Percentiles rank a stretch among this genome's conserved stretches.
These are phyloP conservation scores for Kickxella alabastrina DNA, from an alignment of 192 early-diverging fungal genomes.

Conservation along the genomic window DNA sequence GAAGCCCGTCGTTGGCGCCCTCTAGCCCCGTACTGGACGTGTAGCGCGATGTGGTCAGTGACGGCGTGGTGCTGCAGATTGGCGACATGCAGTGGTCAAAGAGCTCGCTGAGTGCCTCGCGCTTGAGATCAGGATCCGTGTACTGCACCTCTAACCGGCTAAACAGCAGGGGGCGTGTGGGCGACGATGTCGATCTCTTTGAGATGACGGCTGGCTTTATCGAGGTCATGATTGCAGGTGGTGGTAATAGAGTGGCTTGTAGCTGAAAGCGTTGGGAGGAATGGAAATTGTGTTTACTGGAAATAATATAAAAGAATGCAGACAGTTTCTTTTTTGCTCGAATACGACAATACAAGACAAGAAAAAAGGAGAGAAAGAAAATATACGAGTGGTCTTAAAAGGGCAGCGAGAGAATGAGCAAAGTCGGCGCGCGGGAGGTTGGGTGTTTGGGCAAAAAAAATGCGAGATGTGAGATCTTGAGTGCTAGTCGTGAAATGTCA, in stretches of 20 bases:
- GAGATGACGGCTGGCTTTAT: slow-evolving; percentile 1
- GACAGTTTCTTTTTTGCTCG: no score
- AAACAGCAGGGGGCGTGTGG: slow-evolving; percentile 3
- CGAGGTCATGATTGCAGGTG: neutral
- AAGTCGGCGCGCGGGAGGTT: no score
- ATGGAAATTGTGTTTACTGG: no score
- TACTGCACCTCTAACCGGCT: slow-evolving; percentile 37
- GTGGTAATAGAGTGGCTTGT: no score
- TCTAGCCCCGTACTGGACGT: neutral
- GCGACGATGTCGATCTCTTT: slow-evolving; percentile 12
- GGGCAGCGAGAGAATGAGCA: neutral
- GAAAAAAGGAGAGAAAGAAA: slow-evolving; percentile 2
- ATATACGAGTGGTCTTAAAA: neutral
- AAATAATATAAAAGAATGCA: no score
- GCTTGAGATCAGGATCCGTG: slow-evolving; percentile 43
- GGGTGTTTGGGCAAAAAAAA: no score
- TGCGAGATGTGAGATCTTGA: no score
- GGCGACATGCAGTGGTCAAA: slow-evolving; percentile 54
- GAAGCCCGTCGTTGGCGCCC: slow-evolving; percentile 1
- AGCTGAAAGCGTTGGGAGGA: neutral
- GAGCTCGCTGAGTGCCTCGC: slow-evolving; percentile 49
- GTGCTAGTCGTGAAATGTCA: no score
- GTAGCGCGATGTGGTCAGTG: neutral
- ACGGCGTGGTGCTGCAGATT: slow-evolving; percentile 3
- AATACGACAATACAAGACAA: neutral